Evolutionary conservation across 768 basidiomycete genomes (phyloP), one percentile per base, ranked within the genome.

Genomic region (Auriscalpium microsporum): DNA sequence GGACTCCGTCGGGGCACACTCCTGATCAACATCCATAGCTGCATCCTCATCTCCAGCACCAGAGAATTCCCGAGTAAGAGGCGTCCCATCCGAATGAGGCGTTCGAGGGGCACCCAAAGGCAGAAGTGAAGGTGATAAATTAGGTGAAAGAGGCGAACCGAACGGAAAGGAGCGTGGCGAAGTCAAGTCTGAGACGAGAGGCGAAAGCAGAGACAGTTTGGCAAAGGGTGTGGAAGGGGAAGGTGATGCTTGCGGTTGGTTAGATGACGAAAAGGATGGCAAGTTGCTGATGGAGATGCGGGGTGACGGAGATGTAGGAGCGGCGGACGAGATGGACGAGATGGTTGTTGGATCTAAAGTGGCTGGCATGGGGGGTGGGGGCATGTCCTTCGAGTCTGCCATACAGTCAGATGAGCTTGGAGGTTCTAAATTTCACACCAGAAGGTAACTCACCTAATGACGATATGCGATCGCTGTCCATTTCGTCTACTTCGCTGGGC

Each of bases 331-430:
- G 55, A 37, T 58, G 48, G 70, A 68, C 17, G 68, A 67, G 34
- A 71, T 56, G 4, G 72, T 70, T 34, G 75, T 73, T 5, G 74
- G 71, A 56, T 78, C 73, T 23, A 73, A 62, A 10, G 72, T 66
- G 16, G 74, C 72, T 6, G 78, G 78, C 64, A 79, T 71, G 0
- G 75, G 75, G 19, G 79, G 78, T 7, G 79, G 80, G 5, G 80
- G 79, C 80, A 78, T 75, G 14, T 69, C 70, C 19, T 63, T 65
- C 0, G 65, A 59, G 53, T 74, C 77, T 78, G 52, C 0, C 8
- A 42, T 17, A 13, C 17, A 42, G 17, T 8, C 40, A 42, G 40
- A 14, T 17, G 40, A 14, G 14, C 13, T 14, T 42, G 17, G 13
- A 17, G 14, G 40, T 9, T 42, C 40, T 1, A 21, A 17, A 14